Base-by-base conservation (phyloP, 352 stramenopile species). In the Phytopythium kandeliae region DNA sequence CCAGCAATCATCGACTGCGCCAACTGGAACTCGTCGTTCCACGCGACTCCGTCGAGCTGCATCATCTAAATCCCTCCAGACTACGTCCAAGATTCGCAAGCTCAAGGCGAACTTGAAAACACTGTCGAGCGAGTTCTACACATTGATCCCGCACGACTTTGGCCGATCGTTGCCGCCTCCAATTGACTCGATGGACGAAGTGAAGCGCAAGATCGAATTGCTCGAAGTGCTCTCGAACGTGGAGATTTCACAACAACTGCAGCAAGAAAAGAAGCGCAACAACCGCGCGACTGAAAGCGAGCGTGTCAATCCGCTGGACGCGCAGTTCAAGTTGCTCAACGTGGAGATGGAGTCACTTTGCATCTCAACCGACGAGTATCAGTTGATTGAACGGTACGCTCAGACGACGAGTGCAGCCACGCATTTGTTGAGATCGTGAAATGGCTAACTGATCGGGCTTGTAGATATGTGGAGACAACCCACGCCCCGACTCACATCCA, bases 81-180 rank as follows among this genome's bases (percentile, higher is more conserved):
- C 62, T 55, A 51, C 68, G 28, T 38, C 58, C 15, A 52, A 71
- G 33, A 61, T 78, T 13, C 58, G 65, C 48, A 63, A 65, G 28
- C 59, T 79, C 13, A 86, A 83, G 50, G 58, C 26, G 4, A 65
- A 74, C 21, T 55, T 89, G 7, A 89, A 87, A 46, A 35, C 65
- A 19, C 58, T 86, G 0, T 77, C 73, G 10, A 86, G 67, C 40
- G 69, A 80, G 11, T 87, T 89, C 45, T 89, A 89, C 63, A 78
- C 75, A 26, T 38, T 89, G 28, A 84, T 89, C 40, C 78, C 78
- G 12, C 78, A 89, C 45, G 69, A 89, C 28, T 86, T 87, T 55
- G 75, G 78, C 0, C 66, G 72, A 19, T 60, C 65, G 16, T 45
- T 86, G 26, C 78, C 78, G 16, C 78, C 75, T 16, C 25, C 71